Evolutionary conservation across 805 yeast species (phyloP), one percentile per base, ranked within the genome.

Genomic region (Kodamaea fukazawae): DNA sequence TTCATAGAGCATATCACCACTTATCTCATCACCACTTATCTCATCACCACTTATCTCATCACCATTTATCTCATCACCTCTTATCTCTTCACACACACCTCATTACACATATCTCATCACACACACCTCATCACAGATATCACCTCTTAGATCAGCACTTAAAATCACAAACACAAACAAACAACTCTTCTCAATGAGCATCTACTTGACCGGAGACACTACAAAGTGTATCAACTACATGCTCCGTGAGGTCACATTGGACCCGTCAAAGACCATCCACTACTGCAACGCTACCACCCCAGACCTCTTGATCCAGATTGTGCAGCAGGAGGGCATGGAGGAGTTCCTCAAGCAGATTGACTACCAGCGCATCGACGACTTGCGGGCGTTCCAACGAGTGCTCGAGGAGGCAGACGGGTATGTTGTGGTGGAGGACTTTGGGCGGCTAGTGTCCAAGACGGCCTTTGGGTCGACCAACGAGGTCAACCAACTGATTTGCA

Each of bases 211-310:
- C 5, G 23, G 23, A 20, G 23, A 20, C 23, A 20, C 7, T 6
- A 8, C 23, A 20, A 20, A 5, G 8, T 20, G 23, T 8, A 8
- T 20, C 4, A 7, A 27, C 10, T 10, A 27, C 16, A n/a, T 7
- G 10, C 12, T 14, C 7, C 7, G n/a, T n/a, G 23, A 28, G n/a
- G 7, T 12, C n/a, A 4, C 23, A 3, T 25, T 16, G 30, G 36
- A 14, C 4, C 22, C 25, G 10, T 13, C 29, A 11, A 12, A 25
- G 12, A 35, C 32, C 31, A 13, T 34, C 29, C 27, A 25, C 18
- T 45, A 42, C 33, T 17, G 38, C 40, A 42, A 40, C 32, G 30
- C 23, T 25, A 36, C 43, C 18, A 27, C 41, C 11, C 50, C 50
- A 22, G 40, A 41, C 32, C 16, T n/a, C 16, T 36, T 46, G 20